Conservation (phyloP, 352 stramenopile species). For the Phytophthora constricta region DNA sequence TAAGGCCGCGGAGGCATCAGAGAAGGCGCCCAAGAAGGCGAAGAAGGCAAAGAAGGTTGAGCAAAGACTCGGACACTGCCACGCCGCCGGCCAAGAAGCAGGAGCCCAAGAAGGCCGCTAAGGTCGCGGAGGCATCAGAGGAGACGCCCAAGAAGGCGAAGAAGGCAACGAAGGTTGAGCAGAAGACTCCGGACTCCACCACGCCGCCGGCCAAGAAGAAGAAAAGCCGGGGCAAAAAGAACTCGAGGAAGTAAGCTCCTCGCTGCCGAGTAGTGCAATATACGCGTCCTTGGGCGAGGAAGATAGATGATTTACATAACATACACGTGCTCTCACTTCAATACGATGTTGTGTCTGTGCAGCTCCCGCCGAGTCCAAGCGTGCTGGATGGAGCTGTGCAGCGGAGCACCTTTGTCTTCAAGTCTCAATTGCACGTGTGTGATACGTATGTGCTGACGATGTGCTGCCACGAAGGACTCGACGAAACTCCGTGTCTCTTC, state of each 20-base stretch:
- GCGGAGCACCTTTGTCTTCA: too few relatives aligned
- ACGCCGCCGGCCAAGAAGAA: conserved; percentile 29
- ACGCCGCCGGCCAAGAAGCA: conserved; percentile 24
- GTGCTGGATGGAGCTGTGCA: too few relatives aligned
- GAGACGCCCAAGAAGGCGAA: conserved; percentile 32
- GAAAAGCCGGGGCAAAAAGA: conserved; percentile 33
- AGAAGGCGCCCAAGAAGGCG: conserved; percentile 27
- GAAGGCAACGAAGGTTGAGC: conserved; percentile 26
- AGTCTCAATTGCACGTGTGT: too few relatives aligned
- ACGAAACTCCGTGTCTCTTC: conserved; percentile 1
- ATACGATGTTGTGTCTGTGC: too few relatives aligned
- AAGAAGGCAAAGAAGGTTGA: conserved; percentile 39
- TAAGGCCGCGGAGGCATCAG: conserved; percentile 8
- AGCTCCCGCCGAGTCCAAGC: too few relatives aligned
- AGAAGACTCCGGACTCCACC: conserved; percentile 25
- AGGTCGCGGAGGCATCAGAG: conserved; percentile 13
- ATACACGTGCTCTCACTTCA: conserved; percentile 34
- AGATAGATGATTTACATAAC: conserved; percentile 47
- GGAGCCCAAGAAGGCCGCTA: conserved; percentile 5
- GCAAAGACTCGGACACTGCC: conserved; percentile 17
- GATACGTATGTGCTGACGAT: too few relatives aligned
- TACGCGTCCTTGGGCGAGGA: conserved; percentile 18
- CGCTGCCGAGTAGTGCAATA: neutral
- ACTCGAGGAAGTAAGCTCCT: conserved; percentile 38
- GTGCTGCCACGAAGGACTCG: neutral